Evolutionary conservation across 2,329 filamentous ascomycete species (phyloP), one percentile per base, ranked within the genome.

Genomic region (Calonectria pseudoreteaudii): DNA sequence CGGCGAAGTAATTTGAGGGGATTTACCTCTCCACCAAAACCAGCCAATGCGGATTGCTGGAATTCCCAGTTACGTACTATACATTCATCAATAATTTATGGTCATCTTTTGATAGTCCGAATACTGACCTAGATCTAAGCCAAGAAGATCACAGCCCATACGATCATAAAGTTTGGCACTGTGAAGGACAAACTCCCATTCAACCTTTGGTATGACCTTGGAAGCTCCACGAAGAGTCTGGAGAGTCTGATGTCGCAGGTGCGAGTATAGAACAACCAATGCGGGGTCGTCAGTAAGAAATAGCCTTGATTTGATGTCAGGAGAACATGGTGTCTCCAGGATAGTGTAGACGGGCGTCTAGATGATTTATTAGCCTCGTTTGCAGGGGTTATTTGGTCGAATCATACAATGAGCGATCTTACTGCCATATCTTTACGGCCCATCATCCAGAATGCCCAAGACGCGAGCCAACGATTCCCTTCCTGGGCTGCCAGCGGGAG

Each of bases 401-500:
- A 41, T 85, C 92, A 87, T 85, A 95, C 93, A 78, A 98, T 93
- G 4, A 99, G 87, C 9, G 94, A 92, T 67, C 94, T 91, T 9
- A 98, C 95, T 8, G 96, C 94, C 88, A 95, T 94, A 77, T 97
- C 94, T 74, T 93, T 91, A 75, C 94, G 91, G 47, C 92, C 92
- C 7, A 98, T 88, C 89, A 98, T 94, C 93, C 95, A 98, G 82
- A 98, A 98, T 3, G 95, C 94, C 97, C 97, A 99, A 0, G 94
- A 97, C 14, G 96, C 94, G 72, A 98, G 91, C 96, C 97, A 99
- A 71, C 96, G 90, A 81, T 99, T 96, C 3, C 95, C 95, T 76
- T 96, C 93, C 50, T 92, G 90, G 0, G 94, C 92, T 23, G 97
- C 97, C 75, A 94, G 86, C 0, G 92, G 91, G 0, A 98, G 87